Evolutionary conservation across 2,329 filamentous ascomycete species (phyloP), one percentile per base, ranked within the genome.

Genomic region (Cercospora zeina): DNA sequence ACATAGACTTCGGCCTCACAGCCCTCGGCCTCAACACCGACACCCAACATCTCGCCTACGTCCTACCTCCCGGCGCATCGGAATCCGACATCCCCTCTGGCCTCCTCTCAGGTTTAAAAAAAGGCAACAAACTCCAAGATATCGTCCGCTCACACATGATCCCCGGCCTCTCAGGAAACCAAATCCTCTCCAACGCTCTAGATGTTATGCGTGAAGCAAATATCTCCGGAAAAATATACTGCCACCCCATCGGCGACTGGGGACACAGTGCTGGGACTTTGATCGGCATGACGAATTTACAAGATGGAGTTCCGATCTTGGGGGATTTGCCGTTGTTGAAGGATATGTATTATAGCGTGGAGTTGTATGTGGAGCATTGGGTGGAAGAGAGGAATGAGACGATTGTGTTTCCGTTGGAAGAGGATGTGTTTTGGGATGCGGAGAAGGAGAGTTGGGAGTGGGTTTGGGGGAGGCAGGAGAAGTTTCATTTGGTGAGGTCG

Each of bases 31-130:
- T 67, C 14, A 68, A 68, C 21, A 68, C 67, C 3, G 67, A 67
- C 19, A 68, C 65, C 2, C 67, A 68, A 58, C 67, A 67, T 36
- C 63, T 68, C 7, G 65, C 65, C 1, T 68, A 68, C 49, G 65
- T 67, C 8, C 62, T 66, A 7, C 62, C 39, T 1, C 62, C 65
- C 0, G 60, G 62, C 10, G 39, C 56, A 3, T 59, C 56, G 8
- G 59, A 63, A 14, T 19, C 39, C 0, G 61, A 66, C 6, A 62
- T 68, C 30, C 65, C 67, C 4, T 21, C 54, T 34, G 58, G 64
- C 13, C 53, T 67, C 37, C 30, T 57, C 9, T 53, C 63, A 1
- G 67, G 67, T 5, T 39, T 68, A 1, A 39, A 56, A 11, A 63
- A 61, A 59, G 65, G 49, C 24, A 68, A 68, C 34, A 56, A 47